Conservation (phyloP, 495 filamentous ascomycete species). For the Jackrogersella minutella region DNA sequence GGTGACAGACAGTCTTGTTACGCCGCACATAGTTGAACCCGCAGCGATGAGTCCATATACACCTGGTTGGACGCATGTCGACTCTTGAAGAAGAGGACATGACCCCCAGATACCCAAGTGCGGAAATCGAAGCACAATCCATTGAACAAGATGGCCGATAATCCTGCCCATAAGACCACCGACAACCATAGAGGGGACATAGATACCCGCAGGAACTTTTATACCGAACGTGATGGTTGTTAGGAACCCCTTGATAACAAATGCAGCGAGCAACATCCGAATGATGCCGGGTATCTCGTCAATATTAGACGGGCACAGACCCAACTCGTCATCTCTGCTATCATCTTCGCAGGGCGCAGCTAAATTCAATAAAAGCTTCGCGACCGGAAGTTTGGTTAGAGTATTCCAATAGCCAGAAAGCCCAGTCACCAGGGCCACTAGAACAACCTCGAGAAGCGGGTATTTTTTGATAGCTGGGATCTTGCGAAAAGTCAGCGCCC, state of each 20-base stretch:
- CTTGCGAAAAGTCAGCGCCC: conserved; percentile 88
- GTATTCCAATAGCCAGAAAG: conserved; percentile 91
- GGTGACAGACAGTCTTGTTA: conserved; percentile 92
- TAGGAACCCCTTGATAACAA: conserved; percentile 87
- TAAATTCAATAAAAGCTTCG: conserved; percentile 88
- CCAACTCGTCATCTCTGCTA: conserved; percentile 63
- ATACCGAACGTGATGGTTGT: conserved; percentile 92
- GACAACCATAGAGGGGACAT: conserved; percentile 98
- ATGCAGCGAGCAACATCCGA: conserved; percentile 73
- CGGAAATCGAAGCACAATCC: conserved; percentile 76
- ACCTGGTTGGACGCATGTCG: conserved; percentile 90
- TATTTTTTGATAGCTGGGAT: conserved; percentile 81
- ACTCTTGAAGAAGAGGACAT: conserved; percentile 72
- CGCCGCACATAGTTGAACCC: conserved; percentile 97
- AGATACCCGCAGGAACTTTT: conserved; percentile 95
- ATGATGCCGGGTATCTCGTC: conserved; percentile 79
- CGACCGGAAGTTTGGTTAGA: conserved; percentile 86
- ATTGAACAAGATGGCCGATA: conserved; percentile 87
- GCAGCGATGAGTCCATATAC: conserved; percentile 96
- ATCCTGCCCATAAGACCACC: conserved; percentile 91
- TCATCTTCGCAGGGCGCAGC: conserved; percentile 78
- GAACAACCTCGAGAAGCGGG: conserved; percentile 84
- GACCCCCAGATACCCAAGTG: conserved; percentile 73
- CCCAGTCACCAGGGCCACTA: conserved; percentile 88
- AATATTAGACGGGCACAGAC: conserved; percentile 76